phyloP scores from a whole-genome alignment of 225 moss, liverwort and hornwort genomes.

The Ulota crispa region DNA sequence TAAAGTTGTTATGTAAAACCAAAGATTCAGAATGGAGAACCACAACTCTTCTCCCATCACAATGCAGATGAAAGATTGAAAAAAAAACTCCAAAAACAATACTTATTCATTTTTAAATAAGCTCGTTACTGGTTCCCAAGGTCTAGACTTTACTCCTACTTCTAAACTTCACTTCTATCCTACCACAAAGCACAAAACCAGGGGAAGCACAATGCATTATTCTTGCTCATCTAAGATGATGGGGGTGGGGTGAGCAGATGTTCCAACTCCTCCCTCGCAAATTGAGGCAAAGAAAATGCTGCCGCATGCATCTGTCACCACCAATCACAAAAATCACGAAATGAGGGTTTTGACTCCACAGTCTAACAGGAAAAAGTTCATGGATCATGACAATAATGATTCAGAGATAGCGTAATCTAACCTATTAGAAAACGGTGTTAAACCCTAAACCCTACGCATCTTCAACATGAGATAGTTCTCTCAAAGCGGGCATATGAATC shows the following conservation, averaged over 20 bases:
- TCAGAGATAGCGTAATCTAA: neutral
- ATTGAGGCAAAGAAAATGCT: conserved; percentile 64
- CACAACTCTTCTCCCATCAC: conserved; percentile 43
- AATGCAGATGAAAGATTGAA: conserved; percentile 48
- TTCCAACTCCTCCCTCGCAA: conserved; percentile 58
- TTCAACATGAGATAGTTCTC: neutral
- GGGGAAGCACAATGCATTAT: conserved; percentile 22
- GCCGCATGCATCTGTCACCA: conserved; percentile 61
- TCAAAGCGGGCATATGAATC: neutral
- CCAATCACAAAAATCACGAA: conserved; percentile 13
- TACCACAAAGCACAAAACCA: conserved; percentile 24
- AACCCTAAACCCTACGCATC: neutral
- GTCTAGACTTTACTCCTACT: conserved; percentile 5
- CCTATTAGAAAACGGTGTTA: neutral
- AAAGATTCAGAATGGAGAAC: conserved; percentile 26
- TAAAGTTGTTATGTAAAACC: conserved; percentile 20
- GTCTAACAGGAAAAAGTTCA: neutral
- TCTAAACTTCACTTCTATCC: neutral
- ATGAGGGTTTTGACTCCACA: neutral
- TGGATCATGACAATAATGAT: neutral
- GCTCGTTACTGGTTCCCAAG: conserved; percentile 24
- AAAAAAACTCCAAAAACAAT: conserved; percentile 26
- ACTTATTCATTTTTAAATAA: conserved; percentile 28
- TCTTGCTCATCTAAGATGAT: conserved; percentile 33
- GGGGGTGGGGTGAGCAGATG: conserved; percentile 50